A percentile compares a stretch with the other conserved stretches of the same genome.
phyloP scores from a whole-genome alignment of 2,329 filamentous ascomycete genomes.

The Talaromyces pinophilus region DNA sequence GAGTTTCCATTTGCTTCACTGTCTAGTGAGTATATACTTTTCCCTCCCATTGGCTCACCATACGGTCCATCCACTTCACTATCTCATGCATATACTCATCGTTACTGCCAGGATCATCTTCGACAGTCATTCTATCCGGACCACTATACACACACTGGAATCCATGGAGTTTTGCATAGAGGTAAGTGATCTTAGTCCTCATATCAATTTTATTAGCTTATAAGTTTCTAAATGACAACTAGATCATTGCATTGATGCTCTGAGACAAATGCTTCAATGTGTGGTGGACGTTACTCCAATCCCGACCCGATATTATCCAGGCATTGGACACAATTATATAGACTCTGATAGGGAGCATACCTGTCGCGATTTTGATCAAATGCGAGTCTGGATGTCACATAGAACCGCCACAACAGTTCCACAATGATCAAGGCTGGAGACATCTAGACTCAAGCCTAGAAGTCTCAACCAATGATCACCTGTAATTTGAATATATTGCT shows the following conservation, averaged over 20 bases:
- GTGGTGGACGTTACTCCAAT: neutral
- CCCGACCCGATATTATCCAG: neutral
- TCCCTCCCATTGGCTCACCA: neutral
- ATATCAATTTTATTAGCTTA: neutral
- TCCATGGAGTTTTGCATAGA: neutral
- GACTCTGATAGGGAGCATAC: neutral
- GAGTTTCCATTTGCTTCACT: neutral
- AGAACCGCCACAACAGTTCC: neutral
- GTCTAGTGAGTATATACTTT: neutral
- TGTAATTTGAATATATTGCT: neutral
- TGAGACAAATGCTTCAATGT: neutral
- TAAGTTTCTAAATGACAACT: neutral
- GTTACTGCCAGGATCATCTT: neutral
- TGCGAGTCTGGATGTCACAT: neutral
- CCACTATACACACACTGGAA: neutral
- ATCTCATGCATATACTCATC: neutral
- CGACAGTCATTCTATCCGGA: neutral
- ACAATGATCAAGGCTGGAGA: neutral
- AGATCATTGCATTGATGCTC: neutral
- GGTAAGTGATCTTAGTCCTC: neutral
- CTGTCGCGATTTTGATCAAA: neutral
- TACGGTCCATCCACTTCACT: neutral
- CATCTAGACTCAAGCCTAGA: no score
- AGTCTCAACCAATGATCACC: neutral
- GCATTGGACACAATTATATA: neutral